Evolutionary conservation across 441 rosid species (phyloP).

Genomic region (Populus hybrid): DNA sequence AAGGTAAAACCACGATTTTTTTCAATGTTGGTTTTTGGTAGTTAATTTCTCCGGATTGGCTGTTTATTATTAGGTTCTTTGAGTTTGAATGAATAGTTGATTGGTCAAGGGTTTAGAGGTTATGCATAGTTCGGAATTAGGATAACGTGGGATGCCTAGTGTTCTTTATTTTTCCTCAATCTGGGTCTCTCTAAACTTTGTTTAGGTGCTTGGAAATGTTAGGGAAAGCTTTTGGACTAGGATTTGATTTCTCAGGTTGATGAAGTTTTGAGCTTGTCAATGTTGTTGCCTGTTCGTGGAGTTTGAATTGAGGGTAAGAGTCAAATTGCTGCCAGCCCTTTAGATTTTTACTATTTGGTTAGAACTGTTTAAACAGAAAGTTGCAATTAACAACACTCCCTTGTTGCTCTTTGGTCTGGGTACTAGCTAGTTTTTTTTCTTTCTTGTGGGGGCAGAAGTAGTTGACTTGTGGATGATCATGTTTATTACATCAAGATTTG

Average conservation of each 20-base stretch:
- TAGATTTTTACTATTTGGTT: not conserved
- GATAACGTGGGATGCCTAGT: not conserved
- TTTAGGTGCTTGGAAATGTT: not conserved
- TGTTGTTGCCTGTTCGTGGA: not conserved
- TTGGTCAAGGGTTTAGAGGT: not conserved
- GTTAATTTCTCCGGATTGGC: not conserved
- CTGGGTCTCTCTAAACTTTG: not conserved
- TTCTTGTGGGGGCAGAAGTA: not conserved
- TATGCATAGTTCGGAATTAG: not conserved
- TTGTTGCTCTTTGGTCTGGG: not conserved
- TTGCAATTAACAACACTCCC: not conserved
- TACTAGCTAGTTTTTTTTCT: not conserved
- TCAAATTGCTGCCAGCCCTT: not conserved
- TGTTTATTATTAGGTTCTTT: not conserved
- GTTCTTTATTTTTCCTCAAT: not conserved
- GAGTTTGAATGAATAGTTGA: not conserved
- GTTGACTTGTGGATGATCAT: not conserved
- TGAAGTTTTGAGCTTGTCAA: not conserved
- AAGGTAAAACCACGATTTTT: slow-evolving; percentile 49
- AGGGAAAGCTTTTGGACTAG: not conserved
- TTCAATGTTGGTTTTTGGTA: not conserved
- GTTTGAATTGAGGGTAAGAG: not conserved
- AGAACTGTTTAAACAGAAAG: not conserved
- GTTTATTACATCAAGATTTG: not conserved
- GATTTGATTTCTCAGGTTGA: not conserved